Base-by-base conservation (phyloP, 805 yeast species). In the Saturnispora serradocipensis region DNA sequence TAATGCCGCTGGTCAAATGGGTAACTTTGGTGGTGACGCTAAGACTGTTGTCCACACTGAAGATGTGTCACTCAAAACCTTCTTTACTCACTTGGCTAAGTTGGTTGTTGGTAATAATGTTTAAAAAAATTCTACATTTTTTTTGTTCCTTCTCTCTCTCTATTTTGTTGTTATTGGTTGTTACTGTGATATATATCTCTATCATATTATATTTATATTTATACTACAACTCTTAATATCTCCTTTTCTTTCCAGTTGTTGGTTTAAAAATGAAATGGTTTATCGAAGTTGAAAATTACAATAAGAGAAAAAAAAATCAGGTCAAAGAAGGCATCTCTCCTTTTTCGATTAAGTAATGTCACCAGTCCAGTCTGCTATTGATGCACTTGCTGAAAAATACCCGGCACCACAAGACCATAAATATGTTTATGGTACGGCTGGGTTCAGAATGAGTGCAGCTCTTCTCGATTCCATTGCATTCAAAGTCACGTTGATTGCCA, bases 391-490 rank as follows among this genome's bases (percentile, higher is more conserved):
- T 5, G 13, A 11, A 13, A 64, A 58, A 38, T 74, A 76, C 55
- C 74, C 74, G 28, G 79, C 77, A 51, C 80, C 83, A 1, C 63
- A 65, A n/a, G 65, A 59, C 24, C 59, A 53, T 35, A 51, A 54
- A 2, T 84, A 80, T 62, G 68, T 78, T 16, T 93, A 93, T 61
- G 99, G 99, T n/a, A 93, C 99, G 1, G 99, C 99, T 2, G 99
- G 99, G 8, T 93, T 93, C 70, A 78, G 99, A 53, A 82, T 83
- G 70, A 71, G 78, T 46, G 90, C 95, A 1, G 63, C 68, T 20
- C 67, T 74, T 16, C 70, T 91, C 57, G 95, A 88, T 63, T 82
- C 88, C 16, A 91, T 90, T 32, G 85, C 88, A 67, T 87, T 80
- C 66, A 76, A 91, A 6, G 88, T 86, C 16, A 96, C 97, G 2